These are phyloP conservation scores for Phytophthora tubulina DNA, from an alignment of 352 stramenopile species.

Conservation along the genomic window DNA sequence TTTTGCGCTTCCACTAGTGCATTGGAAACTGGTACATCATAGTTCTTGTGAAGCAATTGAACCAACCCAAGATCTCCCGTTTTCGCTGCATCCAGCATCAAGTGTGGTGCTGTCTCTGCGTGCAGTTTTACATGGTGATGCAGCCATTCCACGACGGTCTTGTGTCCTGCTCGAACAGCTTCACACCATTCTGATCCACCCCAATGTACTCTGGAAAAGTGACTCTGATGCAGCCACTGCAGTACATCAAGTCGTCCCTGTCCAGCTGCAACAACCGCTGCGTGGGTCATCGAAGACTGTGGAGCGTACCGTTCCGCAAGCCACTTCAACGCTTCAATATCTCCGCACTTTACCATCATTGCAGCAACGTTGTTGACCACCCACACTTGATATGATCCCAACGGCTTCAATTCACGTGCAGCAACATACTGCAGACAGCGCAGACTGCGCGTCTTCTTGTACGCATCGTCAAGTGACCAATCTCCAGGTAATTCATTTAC, in stretches of 20 bases:
- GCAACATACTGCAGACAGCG: conserved; percentile 33
- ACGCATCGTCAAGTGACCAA: conserved; percentile 25
- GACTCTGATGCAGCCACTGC: conserved; percentile 19
- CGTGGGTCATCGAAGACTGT: conserved; percentile 1
- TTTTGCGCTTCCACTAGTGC: conserved; percentile 21
- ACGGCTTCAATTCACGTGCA: neutral
- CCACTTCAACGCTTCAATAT: conserved; percentile 23
- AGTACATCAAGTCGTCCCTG: conserved; percentile 15
- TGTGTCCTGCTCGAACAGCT: conserved; percentile 18
- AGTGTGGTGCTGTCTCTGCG: conserved; percentile 7
- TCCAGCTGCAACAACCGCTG: conserved; percentile 14
- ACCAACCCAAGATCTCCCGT: conserved; percentile 17
- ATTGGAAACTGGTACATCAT: neutral
- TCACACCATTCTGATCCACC: conserved; percentile 29
- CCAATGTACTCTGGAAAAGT: conserved; percentile 25
- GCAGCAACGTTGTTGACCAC: conserved; percentile 21
- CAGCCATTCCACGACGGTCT: conserved; percentile 23
- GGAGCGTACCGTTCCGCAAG: conserved; percentile 18
- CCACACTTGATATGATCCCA: conserved; percentile 16
- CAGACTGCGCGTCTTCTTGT: conserved; percentile 22
- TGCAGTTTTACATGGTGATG: conserved; percentile 6
- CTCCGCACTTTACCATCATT: conserved; percentile 17
- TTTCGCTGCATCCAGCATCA: conserved; percentile 26
- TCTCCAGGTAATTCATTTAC: conserved; percentile 12
- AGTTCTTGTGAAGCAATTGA: conserved; percentile 23